Evolutionary conservation across 176 grass and related monocot genomes (phyloP).

Genomic region (Zea mays): DNA sequence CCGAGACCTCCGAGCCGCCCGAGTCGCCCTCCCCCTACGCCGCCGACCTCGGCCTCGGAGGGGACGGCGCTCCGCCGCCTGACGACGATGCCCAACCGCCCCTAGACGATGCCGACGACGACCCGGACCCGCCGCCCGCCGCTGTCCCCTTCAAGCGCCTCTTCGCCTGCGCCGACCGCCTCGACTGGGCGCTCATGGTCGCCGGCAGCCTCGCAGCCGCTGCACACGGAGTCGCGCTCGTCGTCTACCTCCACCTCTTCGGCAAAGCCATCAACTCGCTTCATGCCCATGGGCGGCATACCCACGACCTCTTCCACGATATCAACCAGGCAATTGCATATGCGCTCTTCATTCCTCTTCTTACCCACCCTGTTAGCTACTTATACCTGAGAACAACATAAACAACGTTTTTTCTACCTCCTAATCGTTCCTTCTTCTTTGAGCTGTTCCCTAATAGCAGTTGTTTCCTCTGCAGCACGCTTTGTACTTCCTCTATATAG

Average conservation of each 20-base stretch:
- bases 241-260: constrained; percentile 92
- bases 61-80: constrained; percentile 46
- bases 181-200: constrained; percentile 85
- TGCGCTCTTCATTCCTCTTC: not conserved
- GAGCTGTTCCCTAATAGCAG: not conserved
- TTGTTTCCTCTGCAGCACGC: constrained; percentile 64
- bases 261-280: constrained; percentile 83
- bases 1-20: constrained; percentile 91
- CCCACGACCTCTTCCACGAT: constrained; percentile 50
- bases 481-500: constrained; percentile 92
- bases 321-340: constrained; percentile 53
- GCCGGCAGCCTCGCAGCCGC: constrained; percentile 72
- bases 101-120: constrained; percentile 61
- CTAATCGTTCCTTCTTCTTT: not conserved
- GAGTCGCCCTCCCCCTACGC: constrained; percentile 92
- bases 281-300: constrained; percentile 46
- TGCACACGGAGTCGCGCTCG: constrained; percentile 84
- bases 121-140: constrained; percentile 74
- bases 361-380: not conserved
- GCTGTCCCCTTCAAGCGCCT: constrained; percentile 89
- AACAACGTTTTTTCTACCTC: not conserved
- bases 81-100: constrained; percentile 47
- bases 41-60: constrained; percentile 45
- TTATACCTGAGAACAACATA: not conserved
- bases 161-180: constrained; percentile 82